Conservation (phyloP, 2,329 filamentous ascomycete genomes). For the Graphilbum fragrans region DNA sequence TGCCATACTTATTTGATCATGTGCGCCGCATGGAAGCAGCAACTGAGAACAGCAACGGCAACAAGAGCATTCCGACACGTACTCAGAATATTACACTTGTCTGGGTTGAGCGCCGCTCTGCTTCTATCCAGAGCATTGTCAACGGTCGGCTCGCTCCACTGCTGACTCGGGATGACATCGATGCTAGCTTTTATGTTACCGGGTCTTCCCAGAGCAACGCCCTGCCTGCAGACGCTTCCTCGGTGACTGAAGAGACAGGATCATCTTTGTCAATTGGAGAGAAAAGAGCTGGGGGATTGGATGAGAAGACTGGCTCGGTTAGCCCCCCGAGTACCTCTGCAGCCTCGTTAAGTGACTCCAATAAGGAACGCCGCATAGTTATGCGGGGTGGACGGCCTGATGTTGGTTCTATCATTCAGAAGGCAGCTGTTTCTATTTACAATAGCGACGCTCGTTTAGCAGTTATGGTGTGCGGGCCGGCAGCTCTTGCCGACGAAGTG, state of each 20-base stretch:
- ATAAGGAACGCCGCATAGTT: not conserved
- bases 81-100: conserved; percentile 8
- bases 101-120: conserved; percentile 9
- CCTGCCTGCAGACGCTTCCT: too few relatives aligned
- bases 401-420: conserved; percentile 2
- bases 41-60: conserved; percentile 4
- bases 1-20: too few relatives aligned
- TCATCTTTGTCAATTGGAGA: too few relatives aligned
- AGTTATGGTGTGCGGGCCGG: conserved; percentile 10
- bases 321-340: too few relatives aligned
- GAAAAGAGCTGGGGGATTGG: too few relatives aligned
- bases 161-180: conserved; percentile 5
- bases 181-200: not conserved
- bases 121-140: conserved; percentile 3
- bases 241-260: too few relatives aligned
- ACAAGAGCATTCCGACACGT: conserved; percentile 4
- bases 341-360: too few relatives aligned
- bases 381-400: conserved; percentile 9
- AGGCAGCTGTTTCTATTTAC: conserved; percentile 1
- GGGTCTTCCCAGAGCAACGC: too few relatives aligned
- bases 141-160: conserved; percentile 1
- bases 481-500: conserved; percentile 7
- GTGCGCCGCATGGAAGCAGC: too few relatives aligned
- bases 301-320: too few relatives aligned
- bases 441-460: conserved; percentile 4